phyloP scores from a whole-genome alignment of 805 yeast species.

The Candida ficus region DNA sequence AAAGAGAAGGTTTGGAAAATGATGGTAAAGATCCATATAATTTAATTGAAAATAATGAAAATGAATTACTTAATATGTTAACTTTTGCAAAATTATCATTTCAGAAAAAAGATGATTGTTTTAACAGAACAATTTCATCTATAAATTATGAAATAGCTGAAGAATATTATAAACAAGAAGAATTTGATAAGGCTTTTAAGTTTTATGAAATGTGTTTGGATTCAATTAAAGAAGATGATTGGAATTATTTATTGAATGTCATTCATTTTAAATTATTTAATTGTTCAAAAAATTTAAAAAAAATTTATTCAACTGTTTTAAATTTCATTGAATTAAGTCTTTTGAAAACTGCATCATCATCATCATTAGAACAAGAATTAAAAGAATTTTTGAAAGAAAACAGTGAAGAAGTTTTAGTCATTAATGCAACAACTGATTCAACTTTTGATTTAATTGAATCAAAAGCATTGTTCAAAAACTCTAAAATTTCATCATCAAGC shows the following conservation, averaged over 20 bases:
- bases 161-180: constrained; percentile 28
- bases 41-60: constrained; percentile 5
- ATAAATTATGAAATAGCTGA: constrained; percentile 50
- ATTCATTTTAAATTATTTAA: constrained; percentile 33
- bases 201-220: constrained; percentile 35
- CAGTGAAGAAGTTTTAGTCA: constrained; percentile 11
- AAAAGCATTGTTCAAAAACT: constrained; percentile 18
- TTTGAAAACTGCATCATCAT: too few species aligned
- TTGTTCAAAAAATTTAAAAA: constrained; percentile 32
- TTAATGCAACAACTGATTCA: constrained; percentile 23
- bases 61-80: constrained; percentile 26
- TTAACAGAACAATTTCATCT: constrained; percentile 36
- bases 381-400: constrained; percentile 4
- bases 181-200: constrained; percentile 38
- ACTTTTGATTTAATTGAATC: constrained; percentile 23
- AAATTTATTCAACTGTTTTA: constrained; percentile 28
- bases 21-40: constrained; percentile 16
- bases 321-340: constrained; percentile 30
- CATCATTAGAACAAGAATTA: constrained; percentile 3
- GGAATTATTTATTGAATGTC: constrained; percentile 32
- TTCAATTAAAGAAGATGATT: constrained; percentile 34
- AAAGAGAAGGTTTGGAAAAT: constrained; percentile 12
- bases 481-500: constrained; percentile 17
- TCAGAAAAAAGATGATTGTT: constrained; percentile 29
- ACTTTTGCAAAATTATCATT: constrained; percentile 34